Evolutionary conservation across 495 filamentous ascomycete genomes (phyloP).

Genomic region (Hypoxylon lenormandii): DNA sequence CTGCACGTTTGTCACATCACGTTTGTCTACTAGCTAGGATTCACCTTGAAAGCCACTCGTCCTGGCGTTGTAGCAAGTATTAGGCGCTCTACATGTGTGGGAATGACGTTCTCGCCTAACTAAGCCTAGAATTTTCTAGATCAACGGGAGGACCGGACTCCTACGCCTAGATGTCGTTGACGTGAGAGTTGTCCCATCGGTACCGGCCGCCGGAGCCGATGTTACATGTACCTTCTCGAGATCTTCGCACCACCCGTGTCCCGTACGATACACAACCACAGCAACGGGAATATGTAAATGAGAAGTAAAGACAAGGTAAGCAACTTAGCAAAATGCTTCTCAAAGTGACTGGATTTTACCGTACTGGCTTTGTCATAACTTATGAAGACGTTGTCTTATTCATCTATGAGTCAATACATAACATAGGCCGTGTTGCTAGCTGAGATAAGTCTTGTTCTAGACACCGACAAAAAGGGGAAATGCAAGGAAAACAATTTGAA

Average conservation of each 20-base stretch:
- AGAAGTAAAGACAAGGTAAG: constrained; percentile 4
- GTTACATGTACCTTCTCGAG: constrained; percentile 8
- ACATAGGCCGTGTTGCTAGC: neutral
- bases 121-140: constrained; percentile 26
- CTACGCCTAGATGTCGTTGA: constrained; percentile 10
- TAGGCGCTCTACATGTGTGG: constrained; percentile 24
- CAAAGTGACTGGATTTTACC: too few species aligned
- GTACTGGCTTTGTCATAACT: neutral
- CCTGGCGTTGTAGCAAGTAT: constrained; percentile 1
- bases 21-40: constrained; percentile 16
- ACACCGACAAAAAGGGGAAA: constrained; percentile 11
- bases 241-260: neutral
- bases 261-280: neutral
- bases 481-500: constrained; percentile 30
- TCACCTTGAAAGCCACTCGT: constrained; percentile 14
- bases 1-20: neutral
- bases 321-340: neutral
- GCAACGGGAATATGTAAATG: neutral
- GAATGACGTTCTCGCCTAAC: constrained; percentile 37
- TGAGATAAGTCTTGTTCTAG: constrained; percentile 24
- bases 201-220: constrained; percentile 24
- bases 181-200: constrained; percentile 3
- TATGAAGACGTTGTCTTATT: neutral
- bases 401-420: neutral
- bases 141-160: constrained; percentile 13